Base-by-base conservation (phyloP, 345 rosid genomes). In the Syzygium jambos region DNA sequence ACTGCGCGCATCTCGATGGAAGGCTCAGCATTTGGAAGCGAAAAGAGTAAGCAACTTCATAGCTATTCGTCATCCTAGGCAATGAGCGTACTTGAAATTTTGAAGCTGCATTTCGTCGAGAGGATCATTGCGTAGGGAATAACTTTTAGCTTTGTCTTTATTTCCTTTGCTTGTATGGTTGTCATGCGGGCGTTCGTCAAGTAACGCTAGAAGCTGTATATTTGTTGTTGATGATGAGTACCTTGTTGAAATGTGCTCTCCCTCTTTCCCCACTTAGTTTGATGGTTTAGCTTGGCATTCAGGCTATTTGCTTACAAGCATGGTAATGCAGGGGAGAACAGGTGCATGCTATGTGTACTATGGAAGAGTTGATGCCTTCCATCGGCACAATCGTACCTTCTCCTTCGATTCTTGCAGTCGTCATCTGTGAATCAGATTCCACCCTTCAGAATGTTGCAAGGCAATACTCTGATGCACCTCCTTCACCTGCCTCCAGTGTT, bases 281-380 rank as follows among this genome's bases (percentile, higher is more conserved):
- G 80, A 73, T 2, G 49, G 49, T 73, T 34, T 73, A 73, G 80
- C 52, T 56, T 85, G 89, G 82, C 16, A 85, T 87, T 55, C 59
- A 87, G 85, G 88, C 90, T 51, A 84, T 85, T 84, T 85, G 84
- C 91, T 91, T 87, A 87, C 84, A 59, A 90, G 84, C 88, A 27
- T 90, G 84, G 90, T 73, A 86, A 92, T 51, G 87, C 93, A 96
- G 99, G 89, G 98, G 98, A 89, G 98, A 96, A 90, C 99, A 95
- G 95, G 92, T 93, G 90, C 96, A 96, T 90, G 87, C 92, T 89
- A 91, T 96, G 96, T 93, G 98, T 90, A 87, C 92, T 38, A 92
- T 96, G 92, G 99, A 97, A 90, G 99, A 97, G 89, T 90, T 95
- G 90, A 92, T 96, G 94, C 99, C 99, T 61, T 93, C 99, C 86